Evolutionary conservation across 2,329 filamentous ascomycete species (phyloP).

Genomic region (Aspergillus quadrilineatus): DNA sequence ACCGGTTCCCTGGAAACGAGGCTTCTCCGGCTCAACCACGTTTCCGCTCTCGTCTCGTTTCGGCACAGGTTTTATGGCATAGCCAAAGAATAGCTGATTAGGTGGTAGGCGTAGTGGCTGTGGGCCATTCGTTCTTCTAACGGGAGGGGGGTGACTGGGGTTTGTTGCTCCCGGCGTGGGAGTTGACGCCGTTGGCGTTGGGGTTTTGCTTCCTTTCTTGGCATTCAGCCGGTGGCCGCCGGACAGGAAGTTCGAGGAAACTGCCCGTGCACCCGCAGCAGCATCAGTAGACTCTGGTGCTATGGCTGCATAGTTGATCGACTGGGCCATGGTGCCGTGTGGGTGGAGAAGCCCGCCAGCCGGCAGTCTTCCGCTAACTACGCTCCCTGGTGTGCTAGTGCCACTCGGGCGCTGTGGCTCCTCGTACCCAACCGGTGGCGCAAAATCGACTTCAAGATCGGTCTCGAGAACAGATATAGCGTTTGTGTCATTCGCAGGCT

Average conservation of each 20-base stretch:
- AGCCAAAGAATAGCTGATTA: slow-evolving; percentile 95
- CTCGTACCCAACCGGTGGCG: slow-evolving; percentile 87
- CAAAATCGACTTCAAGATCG: slow-evolving; percentile 94
- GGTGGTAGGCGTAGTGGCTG: slow-evolving; percentile 80
- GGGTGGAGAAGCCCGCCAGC: slow-evolving; percentile 73
- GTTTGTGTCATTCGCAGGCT: slow-evolving; percentile 78
- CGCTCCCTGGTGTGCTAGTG: slow-evolving; percentile 80
- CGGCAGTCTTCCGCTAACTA: slow-evolving; percentile 59
- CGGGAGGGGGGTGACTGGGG: slow-evolving; percentile 44
- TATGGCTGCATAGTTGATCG: slow-evolving; percentile 95
- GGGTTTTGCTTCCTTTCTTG: slow-evolving; percentile 76
- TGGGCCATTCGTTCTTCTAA: slow-evolving; percentile 68
- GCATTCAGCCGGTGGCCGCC: slow-evolving; percentile 78
- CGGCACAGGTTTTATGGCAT: slow-evolving; percentile 85
- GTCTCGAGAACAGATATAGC: slow-evolving; percentile 93
- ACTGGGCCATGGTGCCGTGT: slow-evolving; percentile 92
- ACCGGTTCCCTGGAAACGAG: slow-evolving; percentile 80
- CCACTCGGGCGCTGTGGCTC: slow-evolving; percentile 77
- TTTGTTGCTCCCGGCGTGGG: slow-evolving; percentile 63
- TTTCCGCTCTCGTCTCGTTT: slow-evolving; percentile 68
- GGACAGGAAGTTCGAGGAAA: slow-evolving; percentile 74
- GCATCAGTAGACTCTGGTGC: slow-evolving; percentile 71
- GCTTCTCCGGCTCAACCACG: slow-evolving; percentile 61
- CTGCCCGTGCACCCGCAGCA: slow-evolving; percentile 60
- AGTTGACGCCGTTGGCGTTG: slow-evolving; percentile 70